These are phyloP conservation scores for Eimeria praecox DNA, from an alignment of 169 alveolate species.

Conservation along the genomic window DNA sequence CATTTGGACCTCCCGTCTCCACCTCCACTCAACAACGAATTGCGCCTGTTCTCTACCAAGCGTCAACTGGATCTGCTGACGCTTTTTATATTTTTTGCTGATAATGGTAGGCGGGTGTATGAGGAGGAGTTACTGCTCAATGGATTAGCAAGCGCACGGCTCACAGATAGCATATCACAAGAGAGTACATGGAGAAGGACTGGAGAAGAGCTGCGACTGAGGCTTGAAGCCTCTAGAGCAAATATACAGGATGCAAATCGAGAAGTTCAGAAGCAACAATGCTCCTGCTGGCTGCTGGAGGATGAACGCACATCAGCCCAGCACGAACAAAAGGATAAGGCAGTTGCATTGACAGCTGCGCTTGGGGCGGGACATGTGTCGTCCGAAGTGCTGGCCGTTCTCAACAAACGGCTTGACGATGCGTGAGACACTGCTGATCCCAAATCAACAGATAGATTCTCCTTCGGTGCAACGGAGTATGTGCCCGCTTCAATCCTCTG, in stretches of 20 bases:
- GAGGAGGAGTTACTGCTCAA: constrained; percentile 68
- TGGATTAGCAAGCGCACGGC: constrained; percentile 52
- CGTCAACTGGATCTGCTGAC: background rate
- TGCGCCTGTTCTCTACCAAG: background rate
- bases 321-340: constrained; percentile 37
- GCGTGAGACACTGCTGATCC: constrained; percentile 47
- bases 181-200: constrained; percentile 31
- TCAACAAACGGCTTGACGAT: constrained; percentile 27
- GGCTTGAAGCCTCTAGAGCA: constrained; percentile 15
- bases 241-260: background rate
- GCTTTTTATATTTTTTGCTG: background rate
- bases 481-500: background rate
- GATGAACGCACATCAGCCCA: constrained; percentile 58
- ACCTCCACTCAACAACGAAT: background rate
- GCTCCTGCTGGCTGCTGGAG: constrained; percentile 65
- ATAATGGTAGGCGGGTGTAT: constrained; percentile 23
- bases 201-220: constrained; percentile 2
- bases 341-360: constrained; percentile 42
- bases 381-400: constrained; percentile 28
- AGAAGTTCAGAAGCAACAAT: constrained; percentile 53
- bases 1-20: background rate
- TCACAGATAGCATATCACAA: constrained; percentile 36
- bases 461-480: background rate
- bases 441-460: background rate
- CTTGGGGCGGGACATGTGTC: constrained; percentile 36